Base-by-base conservation (phyloP, 495 filamentous ascomycete genomes). In the Tuber aestivum region DNA sequence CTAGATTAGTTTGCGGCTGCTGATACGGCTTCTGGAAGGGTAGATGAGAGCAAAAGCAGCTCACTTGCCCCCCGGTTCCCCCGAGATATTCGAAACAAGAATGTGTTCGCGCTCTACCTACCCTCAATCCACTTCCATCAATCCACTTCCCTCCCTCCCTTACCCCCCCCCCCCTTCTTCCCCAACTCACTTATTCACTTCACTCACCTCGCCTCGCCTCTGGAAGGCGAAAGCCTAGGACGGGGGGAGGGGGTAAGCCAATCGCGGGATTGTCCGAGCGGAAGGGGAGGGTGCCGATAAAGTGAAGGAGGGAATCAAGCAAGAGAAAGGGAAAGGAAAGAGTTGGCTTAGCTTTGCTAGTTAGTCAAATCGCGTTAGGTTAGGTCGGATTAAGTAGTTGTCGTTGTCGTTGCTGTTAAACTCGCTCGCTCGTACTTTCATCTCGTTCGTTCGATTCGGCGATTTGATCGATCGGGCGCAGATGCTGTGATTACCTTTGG, bases 401-500 rank as follows among this genome's bases (percentile, higher is more conserved):
- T 56, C 50, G n/a, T 27, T 65, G 56, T 65, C 27, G 56, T 65
- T 61, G 50, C 32, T 65, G 56, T 32, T 65, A 65, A 65, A 65
- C 56, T 12, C 50, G 50, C 50, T 65, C 56, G n/a, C 56, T 65
- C 56, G 56, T 65, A 65, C 56, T 32, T 27, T 32, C 56, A 27
- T 65, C 56, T 65, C 56, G 56, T 65, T 65, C 56, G 56, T 65
- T 65, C 56, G 75, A 72, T 79, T 79, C 75, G 72, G 78, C 78
- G 78, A 79, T 79, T 79, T 79, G 78, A 79, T 79, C 78, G 78
- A 79, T 79, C 78, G 74, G 70, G 78, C 79, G 78, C 78, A 79
- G 56, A 65, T 65, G 56, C 56, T 65, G 56, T 65, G 56, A 65
- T 65, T 65, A 65, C 10, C 56, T 65, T 65, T 65, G n/a, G 56